Base-by-base conservation (phyloP, 495 filamentous ascomycete genomes). In the Gamarada debralockiae region DNA sequence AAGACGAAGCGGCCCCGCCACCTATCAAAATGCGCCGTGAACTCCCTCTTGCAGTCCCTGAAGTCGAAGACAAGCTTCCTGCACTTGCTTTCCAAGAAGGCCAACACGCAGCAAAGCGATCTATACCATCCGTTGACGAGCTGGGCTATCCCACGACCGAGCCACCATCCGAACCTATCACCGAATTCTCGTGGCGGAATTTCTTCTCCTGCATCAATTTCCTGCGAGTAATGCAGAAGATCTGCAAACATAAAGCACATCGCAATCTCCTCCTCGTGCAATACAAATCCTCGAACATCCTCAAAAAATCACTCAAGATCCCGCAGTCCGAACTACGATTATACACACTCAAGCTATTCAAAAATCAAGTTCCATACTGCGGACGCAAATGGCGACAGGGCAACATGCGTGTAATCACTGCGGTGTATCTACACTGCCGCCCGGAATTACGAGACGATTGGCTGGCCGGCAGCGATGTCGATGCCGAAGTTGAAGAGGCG, bases 321-420 rank as follows among this genome's bases (percentile, higher is more conserved):
- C 91, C 91, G 1, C 90, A 97, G 62, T 85, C 82, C 0, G 75
- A 90, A 55, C 78, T 98, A 17, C 85, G 95, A 7, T 83, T 92
- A 23, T 97, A 97, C 72, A 95, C 92, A 7, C 83, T 98, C 62
- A 98, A 98, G 65, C 80, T 98, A 0, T 96, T 97, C 82, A 98
- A 98, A 68, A 90, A 87, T 51, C 95, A 97, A 64, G 93, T 97
- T 1, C 93, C 93, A 13, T 98, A 95, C 72, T 97, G 93, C 67
- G 92, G 93, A 17, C 84, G 93, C 13, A 98, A 98, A 71, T 98
- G 93, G 93, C 83, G 93, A 15, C 93, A 98, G 73, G 82, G 83
- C 49, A 97, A 98, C 66, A 98, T 98, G 93, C 86, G 92, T 46
- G 92, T 97, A 58, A 98, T 98, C 65, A 98, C 93, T 0, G 92